Evolutionary conservation across 306 rosid genomes (phyloP), one percentile per base, ranked within the genome.

Genomic region (Vigna nakashimae): DNA sequence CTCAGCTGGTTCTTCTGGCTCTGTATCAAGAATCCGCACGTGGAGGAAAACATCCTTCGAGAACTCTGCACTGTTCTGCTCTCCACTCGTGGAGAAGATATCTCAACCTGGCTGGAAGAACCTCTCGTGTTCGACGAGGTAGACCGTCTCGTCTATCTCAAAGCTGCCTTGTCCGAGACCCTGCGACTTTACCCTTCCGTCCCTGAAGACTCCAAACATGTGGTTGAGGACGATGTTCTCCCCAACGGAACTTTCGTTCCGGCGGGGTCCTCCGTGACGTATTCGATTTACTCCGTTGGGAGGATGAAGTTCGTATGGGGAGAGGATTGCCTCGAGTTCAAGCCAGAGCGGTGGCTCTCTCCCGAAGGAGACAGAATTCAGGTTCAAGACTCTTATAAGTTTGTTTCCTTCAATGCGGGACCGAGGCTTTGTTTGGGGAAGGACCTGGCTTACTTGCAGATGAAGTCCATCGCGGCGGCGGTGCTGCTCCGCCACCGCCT

Each of bases 291-390:
- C 50, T 78, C 97, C 0, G 79, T 83, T 0, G 97, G 97, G 5
- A 88, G 98, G 50, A 94, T 94, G 98, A 82, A 92, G 76, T 86
- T 53, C 79, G 77, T 92, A 1, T 94, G 98, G 98, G 98, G 98
- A 0, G 95, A 90, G 26, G 98, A 94, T n/a, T 90, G 93, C 82
- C 76, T 87, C 1, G 97, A 92, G 18, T 94, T 94, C 66, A 92
- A 85, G 74, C 98, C 98, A 0, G 98, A 94, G 30, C 83, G 98
- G 36, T 94, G 97, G 97, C 77, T 94, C 14, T 82, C 86, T 4
- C 26, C 45, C 0, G 88, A 94, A 2, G 92, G 95, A 0, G 86
- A 71, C 40, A 86, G 64, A 56, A 65, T 89, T 1, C 90, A 90
- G 79, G 11, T 70, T 1, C 91, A 87, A 4, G 91, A 91, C 18